Evolutionary conservation across 108 stramenopile genomes (phyloP), one percentile per base, ranked within the genome.

Genomic region (Mediolabrus comicus): DNA sequence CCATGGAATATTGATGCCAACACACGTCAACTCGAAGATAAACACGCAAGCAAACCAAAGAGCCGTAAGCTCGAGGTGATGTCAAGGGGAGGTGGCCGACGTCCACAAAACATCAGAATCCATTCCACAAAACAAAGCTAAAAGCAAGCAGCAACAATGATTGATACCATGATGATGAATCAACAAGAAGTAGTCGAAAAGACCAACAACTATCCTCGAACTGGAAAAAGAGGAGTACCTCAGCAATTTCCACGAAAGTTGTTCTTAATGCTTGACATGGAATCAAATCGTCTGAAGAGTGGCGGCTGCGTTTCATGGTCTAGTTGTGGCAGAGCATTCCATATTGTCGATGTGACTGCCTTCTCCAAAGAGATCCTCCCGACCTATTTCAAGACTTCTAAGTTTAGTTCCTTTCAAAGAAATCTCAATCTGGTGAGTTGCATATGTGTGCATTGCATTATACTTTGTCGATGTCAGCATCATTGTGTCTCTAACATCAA

Each of bases 331-430:
- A 62, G 75, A 43, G 90, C 89, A 19, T 96, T 96, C 59, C 66
- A 80, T 38, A 96, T 98, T 58, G 38, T 51, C 35, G 84, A 96
- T 78, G 84, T 86, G 5, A 53, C 82, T 6, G 43, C 63, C 22
- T 98, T 98, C 79, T 64, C 91, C 32, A 33, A 71, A 31, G 73
- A 66, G 4, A 80, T 96, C 12, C 84, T 98, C 35, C 88, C 94
- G 10, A 78, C 83, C 36, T 96, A 94, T 79, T 98, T 98, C 64
- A 85, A 90, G 55, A 96, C 95, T 38, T 89, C 85, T 33, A 95
- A 94, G 74, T 95, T 87, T 76, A 90, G 92, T 49, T 92, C 90
- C 35, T 96, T 97, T 64, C 95, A 96, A 69, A 74, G 96, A 65
- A 95, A 97, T 75, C 72, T 97, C 8, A 97, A 97, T 67, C 62